phyloP scores from a whole-genome alignment of 2,329 filamentous ascomycete genomes.

The Laburnicola sp. region DNA sequence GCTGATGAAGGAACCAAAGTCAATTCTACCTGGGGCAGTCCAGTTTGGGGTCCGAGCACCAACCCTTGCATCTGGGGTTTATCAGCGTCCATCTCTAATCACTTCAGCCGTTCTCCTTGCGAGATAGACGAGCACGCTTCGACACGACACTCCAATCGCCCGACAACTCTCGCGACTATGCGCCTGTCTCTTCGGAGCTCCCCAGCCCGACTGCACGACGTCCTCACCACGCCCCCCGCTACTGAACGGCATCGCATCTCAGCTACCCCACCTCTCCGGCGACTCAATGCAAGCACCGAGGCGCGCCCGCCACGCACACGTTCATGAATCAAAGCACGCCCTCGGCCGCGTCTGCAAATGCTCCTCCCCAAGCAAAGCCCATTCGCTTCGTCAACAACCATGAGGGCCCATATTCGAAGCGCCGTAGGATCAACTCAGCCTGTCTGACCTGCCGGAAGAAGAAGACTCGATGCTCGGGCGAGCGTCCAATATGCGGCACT shows the following conservation, averaged over 20 bases:
- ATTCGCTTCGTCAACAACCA: conserved; percentile 50
- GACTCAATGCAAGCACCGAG: neutral
- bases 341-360: conserved; percentile 32
- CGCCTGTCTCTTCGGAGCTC: conserved; percentile 20
- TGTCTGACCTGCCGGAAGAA: conserved; percentile 54
- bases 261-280: conserved; percentile 10
- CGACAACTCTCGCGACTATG: conserved; percentile 24
- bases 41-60: neutral
- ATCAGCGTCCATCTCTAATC: neutral
- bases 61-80: conserved; percentile 4
- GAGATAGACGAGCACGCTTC: neutral
- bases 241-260: conserved; percentile 7
- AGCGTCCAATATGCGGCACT: conserved; percentile 50
- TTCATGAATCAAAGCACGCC: conserved; percentile 42
- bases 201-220: conserved; percentile 6
- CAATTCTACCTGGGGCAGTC: neutral
- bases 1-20: neutral
- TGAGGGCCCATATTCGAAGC: conserved; percentile 48
- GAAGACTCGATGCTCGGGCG: conserved; percentile 54
- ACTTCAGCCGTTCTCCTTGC: neutral
- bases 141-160: conserved; percentile 13
- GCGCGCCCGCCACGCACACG: conserved; percentile 15
- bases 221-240: neutral
- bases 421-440: conserved; percentile 47
- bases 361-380: conserved; percentile 40